These are phyloP conservation scores for Exophiala aquamarina DNA, from an alignment of 2,329 filamentous ascomycete genomes.

Conservation along the genomic window DNA sequence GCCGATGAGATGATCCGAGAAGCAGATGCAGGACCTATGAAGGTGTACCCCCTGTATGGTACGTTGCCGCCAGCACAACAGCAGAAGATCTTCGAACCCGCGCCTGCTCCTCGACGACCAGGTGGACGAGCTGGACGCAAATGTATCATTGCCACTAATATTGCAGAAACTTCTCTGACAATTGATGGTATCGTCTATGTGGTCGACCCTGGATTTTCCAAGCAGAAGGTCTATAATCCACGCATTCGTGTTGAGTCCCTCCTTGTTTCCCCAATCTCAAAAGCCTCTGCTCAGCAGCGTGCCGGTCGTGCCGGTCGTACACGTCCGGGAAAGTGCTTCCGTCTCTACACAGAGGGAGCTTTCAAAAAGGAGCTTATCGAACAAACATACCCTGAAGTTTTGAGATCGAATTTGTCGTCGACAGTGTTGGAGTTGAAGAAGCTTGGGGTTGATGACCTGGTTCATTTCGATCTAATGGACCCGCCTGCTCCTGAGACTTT, in stretches of 20 bases:
- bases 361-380: slow-evolving; percentile 99
- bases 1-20: slow-evolving; percentile 89
- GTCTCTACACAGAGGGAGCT: slow-evolving; percentile 88
- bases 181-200: slow-evolving; percentile 99
- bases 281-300: slow-evolving; percentile 93
- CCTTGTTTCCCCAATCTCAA: slow-evolving; percentile 96
- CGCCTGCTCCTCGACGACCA: slow-evolving; percentile 69
- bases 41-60: slow-evolving; percentile 91
- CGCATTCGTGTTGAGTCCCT: slow-evolving; percentile 94
- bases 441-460: slow-evolving; percentile 89
- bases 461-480: slow-evolving; percentile 99
- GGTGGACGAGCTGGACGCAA: slow-evolving; percentile 90
- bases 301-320: slow-evolving; percentile 99
- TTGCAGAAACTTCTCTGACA: slow-evolving; percentile 94
- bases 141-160: slow-evolving; percentile 92
- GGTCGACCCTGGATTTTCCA: slow-evolving; percentile 98
- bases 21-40: slow-evolving; percentile 84
- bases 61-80: slow-evolving; percentile 89
- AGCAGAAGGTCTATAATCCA: slow-evolving; percentile 99
- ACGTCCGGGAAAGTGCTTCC: slow-evolving; percentile 95
- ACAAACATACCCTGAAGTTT: slow-evolving; percentile 93
- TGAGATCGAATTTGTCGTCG: slow-evolving; percentile 90
- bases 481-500: slow-evolving; percentile 96
- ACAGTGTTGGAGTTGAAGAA: slow-evolving; percentile 98
- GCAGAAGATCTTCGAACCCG: slow-evolving; percentile 90